Evolutionary conservation across 2,329 filamentous ascomycete genomes (phyloP), one percentile per base, ranked within the genome.

Genomic region (Colletotrichum liriopes): DNA sequence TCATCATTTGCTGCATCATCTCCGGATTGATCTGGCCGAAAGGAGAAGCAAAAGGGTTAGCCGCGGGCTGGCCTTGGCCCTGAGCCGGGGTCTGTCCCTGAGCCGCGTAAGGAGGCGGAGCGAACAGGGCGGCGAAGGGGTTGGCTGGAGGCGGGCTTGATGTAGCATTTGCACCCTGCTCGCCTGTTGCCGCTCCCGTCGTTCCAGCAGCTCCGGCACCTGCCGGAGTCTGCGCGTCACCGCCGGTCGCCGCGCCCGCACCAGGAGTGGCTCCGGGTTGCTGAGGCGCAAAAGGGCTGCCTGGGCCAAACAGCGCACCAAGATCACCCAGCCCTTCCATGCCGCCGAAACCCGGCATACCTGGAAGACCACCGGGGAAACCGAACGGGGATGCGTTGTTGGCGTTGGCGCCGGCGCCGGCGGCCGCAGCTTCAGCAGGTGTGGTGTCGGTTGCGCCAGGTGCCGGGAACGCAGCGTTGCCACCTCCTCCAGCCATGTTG

Each of bases 361-460:
- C 75, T 12, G 69, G 69, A 43, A 73, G 65, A 20, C 60, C 58
- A 5, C 39, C 65, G 6, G 73, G 72, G 41, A 78, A 69, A 52
- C 82, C 84, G 72, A 90, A 86, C 1, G 86, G 88, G 63, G 79
- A 80, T 14, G 76, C 74, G 72, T 81, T 81, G 72, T 81, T 52
- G 2, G 74, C 67, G 47, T 75, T 77, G 68, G 74, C 78, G 45
- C 80, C 76, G 68, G 74, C 78, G 45, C 80, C 76, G 52, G 80
- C 76, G 76, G 82, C 76, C 78, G 82, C 76, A 71, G 79, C 79
- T 70, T 85, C 86, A n/a, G 84, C 82, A 1, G 90, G 92, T 3
- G 95, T 97, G 39, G 91, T 97, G 81, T 98, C 95, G 45, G 96
- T 98, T 26, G 93, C 92, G 11, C 96, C 96, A 2, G 96, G 96